Evolutionary conservation across 176 grass and related monocot species (phyloP), one percentile per base, ranked within the genome.

Genomic region (Carex littledalei): DNA sequence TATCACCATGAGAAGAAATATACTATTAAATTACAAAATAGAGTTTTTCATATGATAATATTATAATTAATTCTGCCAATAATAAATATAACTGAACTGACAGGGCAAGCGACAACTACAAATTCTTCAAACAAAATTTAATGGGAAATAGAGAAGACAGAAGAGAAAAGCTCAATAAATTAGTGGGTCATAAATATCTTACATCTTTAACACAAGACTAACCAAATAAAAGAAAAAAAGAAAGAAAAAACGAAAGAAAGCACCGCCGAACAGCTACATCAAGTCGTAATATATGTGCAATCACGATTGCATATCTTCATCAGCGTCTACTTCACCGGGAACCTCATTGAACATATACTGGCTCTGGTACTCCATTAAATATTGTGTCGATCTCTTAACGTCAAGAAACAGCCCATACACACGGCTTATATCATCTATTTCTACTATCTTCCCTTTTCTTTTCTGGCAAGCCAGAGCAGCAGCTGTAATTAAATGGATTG

Each of bases 341-440:
- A 91, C 85, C 66, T 98, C 93, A 31, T 72, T 98, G 62, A 98
- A 98, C 96, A 98, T 92, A 77, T 98, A 98, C 60, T 92, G 91
- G 81, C 85, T 94, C 87, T 99, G 93, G 41, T 92, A 94, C 81
- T 95, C 96, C 90, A 98, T 95, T 61, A 95, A 76, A 77, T 92
- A 95, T n/a, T 99, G 93, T 0, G 88, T 92, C 1, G 88, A 98
- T 60, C 96, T 90, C 91, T 95, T 98, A 17, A 98, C 91, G 43
- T 98, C 96, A 17, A 98, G 91, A 78, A 98, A 98, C 53, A 98
- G 81, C 59, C 86, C 83, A 62, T 99, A 95, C 15, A 99, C 96
- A 65, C 91, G 83, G 81, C 96, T 99, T 81, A 99, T 86, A 21
- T 99, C 93, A 29, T 92, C 93, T 84, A 99, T 94, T 90, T 98